These are phyloP conservation scores for Petunia secreta DNA, from an alignment of 257 asterid species.

Conservation along the genomic window DNA sequence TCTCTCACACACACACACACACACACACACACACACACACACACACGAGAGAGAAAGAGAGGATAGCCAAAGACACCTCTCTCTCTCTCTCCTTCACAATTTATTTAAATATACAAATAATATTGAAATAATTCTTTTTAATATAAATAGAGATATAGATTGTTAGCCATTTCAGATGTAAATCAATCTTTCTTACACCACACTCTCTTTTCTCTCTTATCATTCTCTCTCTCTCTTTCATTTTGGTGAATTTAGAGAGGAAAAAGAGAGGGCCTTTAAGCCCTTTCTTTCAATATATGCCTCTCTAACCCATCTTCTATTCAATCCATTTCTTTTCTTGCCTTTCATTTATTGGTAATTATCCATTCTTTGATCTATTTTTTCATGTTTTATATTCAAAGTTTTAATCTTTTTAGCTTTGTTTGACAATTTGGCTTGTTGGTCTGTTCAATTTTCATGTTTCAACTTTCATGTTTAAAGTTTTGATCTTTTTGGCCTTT, in stretches of 20 bases:
- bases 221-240: not conserved
- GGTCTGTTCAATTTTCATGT: too few relatives aligned
- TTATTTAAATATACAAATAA: not conserved
- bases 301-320: conserved; percentile 80
- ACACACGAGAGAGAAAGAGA: not conserved
- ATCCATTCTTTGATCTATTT: conserved; percentile 38
- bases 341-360: conserved; percentile 48
- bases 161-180: conserved; percentile 27
- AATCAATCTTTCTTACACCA: conserved; percentile 29
- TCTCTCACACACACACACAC: not conserved
- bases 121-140: not conserved
- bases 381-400: conserved; percentile 30
- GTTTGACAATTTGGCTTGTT: conserved; percentile 19
- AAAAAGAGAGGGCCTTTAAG: conserved; percentile 63
- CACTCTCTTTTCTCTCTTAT: conserved; percentile 21
- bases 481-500: conserved; percentile 22
- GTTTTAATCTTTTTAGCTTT: conserved; percentile 28
- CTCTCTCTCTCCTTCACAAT: not conserved
- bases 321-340: conserved; percentile 50
- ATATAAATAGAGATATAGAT: not conserved
- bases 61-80: conserved; percentile 15
- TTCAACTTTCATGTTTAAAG: not conserved
- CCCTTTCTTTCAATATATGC: conserved; percentile 73
- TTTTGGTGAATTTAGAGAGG: conserved; percentile 28
- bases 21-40: too few relatives aligned